A percentile compares a stretch with the other conserved stretches of the same genome.
phyloP scores from a whole-genome alignment of 2,329 filamentous ascomycete species.

The Colletotrichum sp. region DNA sequence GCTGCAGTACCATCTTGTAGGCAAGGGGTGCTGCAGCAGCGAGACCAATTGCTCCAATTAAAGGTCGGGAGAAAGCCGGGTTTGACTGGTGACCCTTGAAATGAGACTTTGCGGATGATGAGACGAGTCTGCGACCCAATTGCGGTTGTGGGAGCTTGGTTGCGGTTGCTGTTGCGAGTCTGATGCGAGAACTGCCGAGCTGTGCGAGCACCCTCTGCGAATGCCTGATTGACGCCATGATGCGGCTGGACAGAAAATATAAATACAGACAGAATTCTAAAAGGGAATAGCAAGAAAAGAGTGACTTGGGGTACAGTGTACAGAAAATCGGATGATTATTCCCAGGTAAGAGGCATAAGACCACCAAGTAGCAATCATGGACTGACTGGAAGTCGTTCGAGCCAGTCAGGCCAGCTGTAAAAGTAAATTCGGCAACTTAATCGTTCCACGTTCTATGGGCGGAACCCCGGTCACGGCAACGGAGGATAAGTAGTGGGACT shows the following conservation, averaged over 20 bases:
- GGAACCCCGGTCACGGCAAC: background rate
- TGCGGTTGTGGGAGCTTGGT: slow-evolving; percentile 2
- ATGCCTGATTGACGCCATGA: slow-evolving; percentile 6
- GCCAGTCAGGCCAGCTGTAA: slow-evolving; percentile 21
- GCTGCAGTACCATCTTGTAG: slow-evolving; percentile 61
- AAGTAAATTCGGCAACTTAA: slow-evolving; percentile 13
- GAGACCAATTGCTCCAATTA: slow-evolving; percentile 45
- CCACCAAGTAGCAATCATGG: slow-evolving; percentile 14
- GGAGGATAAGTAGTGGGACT: background rate
- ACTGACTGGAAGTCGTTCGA: slow-evolving; percentile 18
- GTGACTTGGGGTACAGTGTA: background rate
- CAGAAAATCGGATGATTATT: slow-evolving; percentile 16
- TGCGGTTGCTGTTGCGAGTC: slow-evolving; percentile 5
- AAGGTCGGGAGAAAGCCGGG: slow-evolving; percentile 4
- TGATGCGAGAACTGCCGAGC: background rate
- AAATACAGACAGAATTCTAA: background rate
- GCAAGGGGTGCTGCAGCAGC: slow-evolving; percentile 57
- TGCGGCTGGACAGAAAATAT: background rate
- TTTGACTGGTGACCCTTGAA: slow-evolving; percentile 11
- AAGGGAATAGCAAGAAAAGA: background rate
- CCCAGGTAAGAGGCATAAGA: slow-evolving; percentile 9
- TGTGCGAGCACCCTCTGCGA: slow-evolving; percentile 18
- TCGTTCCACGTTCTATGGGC: slow-evolving; percentile 20
- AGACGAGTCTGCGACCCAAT: slow-evolving; percentile 19
- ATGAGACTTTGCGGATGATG: slow-evolving; percentile 15